Conservation (phyloP, 371 early-diverging fungal species). For the Rhizopus stolonifer region DNA sequence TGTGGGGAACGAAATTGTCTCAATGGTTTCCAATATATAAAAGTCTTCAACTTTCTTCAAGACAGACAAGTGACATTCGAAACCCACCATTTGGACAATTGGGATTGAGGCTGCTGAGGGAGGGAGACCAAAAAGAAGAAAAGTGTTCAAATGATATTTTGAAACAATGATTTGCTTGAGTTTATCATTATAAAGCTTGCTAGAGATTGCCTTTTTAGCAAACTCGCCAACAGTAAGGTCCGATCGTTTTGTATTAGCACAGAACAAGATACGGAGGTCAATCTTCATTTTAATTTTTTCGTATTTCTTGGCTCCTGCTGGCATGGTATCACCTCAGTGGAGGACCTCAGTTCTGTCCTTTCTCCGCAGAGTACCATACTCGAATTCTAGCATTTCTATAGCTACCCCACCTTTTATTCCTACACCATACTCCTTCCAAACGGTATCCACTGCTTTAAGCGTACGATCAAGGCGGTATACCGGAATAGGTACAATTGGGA, state of each 20-base stretch:
- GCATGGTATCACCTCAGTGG: constrained; percentile 14
- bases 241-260: constrained; percentile 11
- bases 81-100: constrained; percentile 17
- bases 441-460: too few relatives aligned
- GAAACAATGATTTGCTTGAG: constrained; percentile 7
- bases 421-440: too few relatives aligned
- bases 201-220: constrained; percentile 10
- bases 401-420: too few relatives aligned
- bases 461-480: too few relatives aligned
- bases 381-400: too few relatives aligned
- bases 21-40: constrained; percentile 13
- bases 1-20: constrained; percentile 5
- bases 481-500: too few relatives aligned
- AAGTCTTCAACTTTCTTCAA: constrained; percentile 7
- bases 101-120: constrained; percentile 4
- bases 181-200: constrained; percentile 15
- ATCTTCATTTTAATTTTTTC: constrained; percentile 19
- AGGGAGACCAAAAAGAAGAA: constrained; percentile 10
- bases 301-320: constrained; percentile 13
- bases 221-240: constrained; percentile 12
- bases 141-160: constrained; percentile 13
- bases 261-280: constrained; percentile 15
- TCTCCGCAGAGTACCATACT: too few relatives aligned
- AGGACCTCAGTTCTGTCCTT: too few relatives aligned
- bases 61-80: constrained; percentile 8